Percentiles rank a stretch among this genome's conserved stretches.
These are phyloP conservation scores for Diplocarpon mali DNA, from an alignment of 2,329 filamentous ascomycete species.

Conservation along the genomic window DNA sequence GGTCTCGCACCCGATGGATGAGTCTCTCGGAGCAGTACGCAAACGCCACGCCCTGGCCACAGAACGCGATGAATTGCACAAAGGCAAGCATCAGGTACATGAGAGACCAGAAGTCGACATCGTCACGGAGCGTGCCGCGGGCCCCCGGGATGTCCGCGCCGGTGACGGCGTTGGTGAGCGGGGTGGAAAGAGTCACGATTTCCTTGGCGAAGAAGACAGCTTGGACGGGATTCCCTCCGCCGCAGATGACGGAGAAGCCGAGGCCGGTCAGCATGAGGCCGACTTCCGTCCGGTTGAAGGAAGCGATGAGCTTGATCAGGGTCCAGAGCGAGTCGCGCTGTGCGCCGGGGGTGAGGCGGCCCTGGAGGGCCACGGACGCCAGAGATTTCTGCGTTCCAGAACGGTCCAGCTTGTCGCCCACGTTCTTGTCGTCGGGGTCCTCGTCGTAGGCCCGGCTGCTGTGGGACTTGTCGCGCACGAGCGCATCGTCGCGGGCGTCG, in stretches of 20 bases:
- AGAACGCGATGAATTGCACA: constrained; percentile 59
- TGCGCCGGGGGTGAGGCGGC: constrained; percentile 37
- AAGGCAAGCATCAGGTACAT: constrained; percentile 84
- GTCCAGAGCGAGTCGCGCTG: constrained; percentile 60
- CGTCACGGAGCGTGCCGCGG: constrained; percentile 40
- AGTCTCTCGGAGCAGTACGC: constrained; percentile 80
- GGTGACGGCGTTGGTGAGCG: constrained; percentile 34
- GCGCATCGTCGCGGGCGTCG: constrained; percentile 38
- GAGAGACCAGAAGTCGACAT: constrained; percentile 75
- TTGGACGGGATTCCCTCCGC: constrained; percentile 66
- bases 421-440: constrained; percentile 51
- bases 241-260: constrained; percentile 63
- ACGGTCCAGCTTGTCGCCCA: constrained; percentile 45
- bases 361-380: constrained; percentile 61
- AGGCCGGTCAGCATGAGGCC: constrained; percentile 63
- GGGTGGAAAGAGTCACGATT: constrained; percentile 54
- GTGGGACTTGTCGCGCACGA: constrained; percentile 37
- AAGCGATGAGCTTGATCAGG: constrained; percentile 66
- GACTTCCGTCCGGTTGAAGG: constrained; percentile 68
- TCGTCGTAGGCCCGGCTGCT: constrained; percentile 33
- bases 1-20: constrained; percentile 70
- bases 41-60: constrained; percentile 61
- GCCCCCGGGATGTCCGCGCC: constrained; percentile 29
- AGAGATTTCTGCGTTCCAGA: constrained; percentile 45
- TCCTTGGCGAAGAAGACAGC: constrained; percentile 84